Evolutionary conservation across 2,329 filamentous ascomycete species (phyloP), one percentile per base, ranked within the genome.

Genomic region (Colletotrichum sp.): DNA sequence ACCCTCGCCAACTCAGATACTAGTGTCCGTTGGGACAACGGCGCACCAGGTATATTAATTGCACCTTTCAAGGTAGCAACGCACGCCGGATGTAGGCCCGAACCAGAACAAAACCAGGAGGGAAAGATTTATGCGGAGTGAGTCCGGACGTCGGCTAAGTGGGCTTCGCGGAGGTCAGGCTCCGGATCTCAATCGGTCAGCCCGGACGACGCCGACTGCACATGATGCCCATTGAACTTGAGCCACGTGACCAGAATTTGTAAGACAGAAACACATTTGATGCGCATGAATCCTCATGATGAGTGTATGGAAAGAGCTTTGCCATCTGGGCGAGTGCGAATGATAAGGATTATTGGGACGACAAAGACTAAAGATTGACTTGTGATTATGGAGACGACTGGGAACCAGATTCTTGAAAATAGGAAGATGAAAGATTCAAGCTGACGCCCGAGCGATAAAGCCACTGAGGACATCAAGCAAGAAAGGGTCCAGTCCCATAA

Each of bases 401-500:
- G n/a, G 44, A 52, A 59, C 3, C 4, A 62, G 16, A 63, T 32
- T 2, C 8, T 21, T 1, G 18, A 32, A 15, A 30, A 15, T 9
- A 34, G 18, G 12, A 15, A 0, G 59, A 15, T 15, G 30, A 15
- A 63, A 63, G 30, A 16, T 13, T 74, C 3, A 69, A 60, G 21
- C 10, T n/a, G 59, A 32, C n/a, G 26, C 28, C 12, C 59, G 65
- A 16, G 59, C 30, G 15, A 76, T 21, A 16, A 76, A 74, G 15
- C 60, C 65, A 8, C 65, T 69, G 24, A 76, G 36, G 3, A 69
- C 49, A 32, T 76, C 65, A 18, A 76, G 71, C 21, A 76, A 52
- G 15, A 74, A 73, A 10, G 74, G 26, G 26, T 76, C 74, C 34
- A 76, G 74, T 6, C 71, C 74, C 30, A 76, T 57, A 8, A 76